A percentile compares a stretch with the other conserved stretches of the same genome.
These are phyloP conservation scores for Candida broadrunensis DNA, from an alignment of 805 yeast genomes.

Conservation along the genomic window DNA sequence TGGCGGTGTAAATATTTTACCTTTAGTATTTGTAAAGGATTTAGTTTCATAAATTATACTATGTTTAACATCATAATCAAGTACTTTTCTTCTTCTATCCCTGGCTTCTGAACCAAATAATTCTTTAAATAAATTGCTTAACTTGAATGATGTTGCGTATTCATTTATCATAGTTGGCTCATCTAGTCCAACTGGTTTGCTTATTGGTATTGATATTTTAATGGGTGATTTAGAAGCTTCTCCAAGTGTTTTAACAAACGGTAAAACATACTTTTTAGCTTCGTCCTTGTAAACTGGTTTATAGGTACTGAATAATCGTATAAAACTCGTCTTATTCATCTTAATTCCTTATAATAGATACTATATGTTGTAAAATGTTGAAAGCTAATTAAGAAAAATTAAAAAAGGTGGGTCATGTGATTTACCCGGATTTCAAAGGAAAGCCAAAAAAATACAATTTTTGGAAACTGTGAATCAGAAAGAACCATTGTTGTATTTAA, in stretches of 20 bases:
- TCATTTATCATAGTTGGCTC: slow-evolving; percentile 24
- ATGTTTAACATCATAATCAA: slow-evolving; percentile 41
- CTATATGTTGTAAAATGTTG: too few species aligned
- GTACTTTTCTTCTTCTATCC: slow-evolving; percentile 34
- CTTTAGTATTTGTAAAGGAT: slow-evolving; percentile 65
- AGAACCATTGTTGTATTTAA: too few species aligned
- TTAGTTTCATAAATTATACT: slow-evolving; percentile 44
- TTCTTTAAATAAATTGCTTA: slow-evolving; percentile 17
- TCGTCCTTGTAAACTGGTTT: not conserved
- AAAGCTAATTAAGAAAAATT: too few species aligned
- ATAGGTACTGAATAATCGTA: slow-evolving; percentile 3
- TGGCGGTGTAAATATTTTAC: slow-evolving; percentile 84
- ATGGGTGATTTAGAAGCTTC: slow-evolving; percentile 40
- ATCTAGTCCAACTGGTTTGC: slow-evolving; percentile 39
- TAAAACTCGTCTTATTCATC: not conserved
- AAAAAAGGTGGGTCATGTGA: too few species aligned
- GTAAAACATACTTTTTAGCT: not conserved
- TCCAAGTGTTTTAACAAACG: slow-evolving; percentile 33
- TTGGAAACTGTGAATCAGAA: too few species aligned
- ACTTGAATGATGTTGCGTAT: slow-evolving; percentile 11
- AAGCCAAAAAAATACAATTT: too few species aligned
- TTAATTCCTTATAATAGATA: too few species aligned
- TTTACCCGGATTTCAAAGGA: too few species aligned
- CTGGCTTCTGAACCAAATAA: slow-evolving; percentile 33
- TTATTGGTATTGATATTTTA: slow-evolving; percentile 24